A percentile compares a stretch with the other conserved stretches of the same genome.
phyloP scores from a whole-genome alignment of 306 rosid species.

The Crotalaria pallida region DNA sequence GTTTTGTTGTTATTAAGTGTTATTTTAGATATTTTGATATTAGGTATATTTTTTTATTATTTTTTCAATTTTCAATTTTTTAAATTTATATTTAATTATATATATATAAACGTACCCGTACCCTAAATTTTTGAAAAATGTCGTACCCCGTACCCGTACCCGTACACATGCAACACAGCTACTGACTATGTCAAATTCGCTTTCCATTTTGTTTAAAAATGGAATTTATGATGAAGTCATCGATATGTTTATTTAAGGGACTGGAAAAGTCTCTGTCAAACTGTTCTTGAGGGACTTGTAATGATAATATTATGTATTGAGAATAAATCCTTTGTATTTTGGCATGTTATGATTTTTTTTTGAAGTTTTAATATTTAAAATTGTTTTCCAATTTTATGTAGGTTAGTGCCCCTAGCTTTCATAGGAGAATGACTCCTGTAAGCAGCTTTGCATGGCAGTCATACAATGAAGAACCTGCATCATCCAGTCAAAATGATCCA shows the following conservation, averaged over 20 bases:
- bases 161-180: too few species aligned
- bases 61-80: too few species aligned
- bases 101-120: too few species aligned
- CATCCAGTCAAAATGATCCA: slow-evolving; percentile 33
- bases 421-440: slow-evolving; percentile 34
- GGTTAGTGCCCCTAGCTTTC: slow-evolving; percentile 47
- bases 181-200: not conserved
- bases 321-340: not conserved
- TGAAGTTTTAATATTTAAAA: not conserved
- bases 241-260: not conserved
- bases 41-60: too few species aligned
- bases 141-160: too few species aligned
- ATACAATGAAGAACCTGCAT: slow-evolving; percentile 52
- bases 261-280: not conserved
- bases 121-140: too few species aligned
- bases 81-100: too few species aligned
- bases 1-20: too few species aligned
- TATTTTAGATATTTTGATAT: too few species aligned
- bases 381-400: slow-evolving; percentile 23
- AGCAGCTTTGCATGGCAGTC: slow-evolving; percentile 48
- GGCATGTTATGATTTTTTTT: not conserved
- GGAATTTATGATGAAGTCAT: not conserved
- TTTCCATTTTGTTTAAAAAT: not conserved
- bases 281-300: not conserved
- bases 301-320: not conserved